A percentile compares a stretch with the other conserved stretches of the same genome.
Evolutionary conservation across 2,329 filamentous ascomycete species (phyloP).

Genomic region (Pyricularia sp.): DNA sequence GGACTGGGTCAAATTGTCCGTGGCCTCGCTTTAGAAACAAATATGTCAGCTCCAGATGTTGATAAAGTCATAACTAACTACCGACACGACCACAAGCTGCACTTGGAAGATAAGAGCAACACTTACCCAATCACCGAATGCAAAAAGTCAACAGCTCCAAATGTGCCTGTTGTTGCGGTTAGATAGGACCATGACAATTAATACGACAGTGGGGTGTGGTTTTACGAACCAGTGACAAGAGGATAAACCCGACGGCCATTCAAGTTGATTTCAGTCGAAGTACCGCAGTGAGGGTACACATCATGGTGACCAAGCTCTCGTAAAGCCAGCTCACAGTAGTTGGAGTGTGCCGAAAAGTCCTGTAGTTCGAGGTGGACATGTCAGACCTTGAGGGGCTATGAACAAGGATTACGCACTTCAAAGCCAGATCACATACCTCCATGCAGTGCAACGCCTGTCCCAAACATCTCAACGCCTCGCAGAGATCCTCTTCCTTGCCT

Average conservation of each 20-base stretch:
- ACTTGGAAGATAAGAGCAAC: background rate
- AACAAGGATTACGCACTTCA: background rate
- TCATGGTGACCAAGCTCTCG: constrained; percentile 60
- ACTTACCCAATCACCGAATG: constrained; percentile 56
- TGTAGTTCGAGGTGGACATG: background rate
- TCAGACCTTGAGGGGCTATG: background rate
- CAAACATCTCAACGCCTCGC: constrained; percentile 66
- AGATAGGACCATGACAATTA: background rate
- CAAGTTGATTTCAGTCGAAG: constrained; percentile 54
- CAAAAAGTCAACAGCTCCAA: constrained; percentile 76
- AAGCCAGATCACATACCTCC: constrained; percentile 29
- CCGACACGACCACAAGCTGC: background rate
- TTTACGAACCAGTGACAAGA: constrained; percentile 50
- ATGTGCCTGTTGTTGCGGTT: constrained; percentile 33
- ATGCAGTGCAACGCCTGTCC: constrained; percentile 70
- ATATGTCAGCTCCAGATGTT: background rate
- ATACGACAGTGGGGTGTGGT: background rate
- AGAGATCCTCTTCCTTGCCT: constrained; percentile 69
- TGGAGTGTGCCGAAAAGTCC: constrained; percentile 73
- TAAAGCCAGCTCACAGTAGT: constrained; percentile 71
- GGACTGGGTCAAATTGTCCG: constrained; percentile 76
- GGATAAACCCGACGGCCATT: constrained; percentile 61
- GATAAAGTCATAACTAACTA: background rate
- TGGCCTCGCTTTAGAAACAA: constrained; percentile 45
- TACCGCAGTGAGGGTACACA: constrained; percentile 69